Evolutionary conservation across 1,139 yeast genomes (phyloP).

Genomic region (Candida neerlandica): DNA sequence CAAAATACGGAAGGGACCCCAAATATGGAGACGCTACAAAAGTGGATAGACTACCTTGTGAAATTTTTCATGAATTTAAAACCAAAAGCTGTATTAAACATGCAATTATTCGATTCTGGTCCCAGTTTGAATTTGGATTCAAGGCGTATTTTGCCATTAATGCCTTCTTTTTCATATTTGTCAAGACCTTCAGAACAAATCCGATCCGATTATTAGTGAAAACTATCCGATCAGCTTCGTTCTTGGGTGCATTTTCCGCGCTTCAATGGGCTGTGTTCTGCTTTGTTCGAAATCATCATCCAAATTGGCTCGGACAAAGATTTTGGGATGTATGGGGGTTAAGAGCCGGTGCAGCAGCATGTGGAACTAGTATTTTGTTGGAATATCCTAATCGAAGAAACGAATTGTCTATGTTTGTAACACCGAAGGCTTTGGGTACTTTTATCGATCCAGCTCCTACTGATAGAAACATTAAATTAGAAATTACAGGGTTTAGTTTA

Average conservation of each 20-base stretch:
- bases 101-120: constrained; percentile 35
- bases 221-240: constrained; percentile 35
- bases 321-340: constrained; percentile 36
- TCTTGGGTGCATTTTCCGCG: constrained; percentile 37
- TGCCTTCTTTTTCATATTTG: constrained; percentile 14
- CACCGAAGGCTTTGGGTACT: constrained; percentile 41
- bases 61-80: constrained; percentile 34
- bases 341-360: constrained; percentile 30
- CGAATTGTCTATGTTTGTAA: constrained; percentile 43
- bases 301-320: constrained; percentile 17
- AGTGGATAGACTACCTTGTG: constrained; percentile 38
- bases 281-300: constrained; percentile 32
- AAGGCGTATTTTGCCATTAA: constrained; percentile 29
- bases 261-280: constrained; percentile 45
- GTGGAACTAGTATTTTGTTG: constrained; percentile 40
- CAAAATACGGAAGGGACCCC: constrained; percentile 26
- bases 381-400: constrained; percentile 39
- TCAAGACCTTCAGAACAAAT: constrained; percentile 16
- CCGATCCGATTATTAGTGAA: constrained; percentile 14
- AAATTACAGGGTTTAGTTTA: constrained; percentile 30
- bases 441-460: constrained; percentile 27
- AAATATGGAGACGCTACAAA: constrained; percentile 25
- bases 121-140: constrained; percentile 37
- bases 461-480: constrained; percentile 21
- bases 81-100: constrained; percentile 38